Base-by-base conservation (phyloP, 106 monocot genomes). In the Hemerocallis citrina region DNA sequence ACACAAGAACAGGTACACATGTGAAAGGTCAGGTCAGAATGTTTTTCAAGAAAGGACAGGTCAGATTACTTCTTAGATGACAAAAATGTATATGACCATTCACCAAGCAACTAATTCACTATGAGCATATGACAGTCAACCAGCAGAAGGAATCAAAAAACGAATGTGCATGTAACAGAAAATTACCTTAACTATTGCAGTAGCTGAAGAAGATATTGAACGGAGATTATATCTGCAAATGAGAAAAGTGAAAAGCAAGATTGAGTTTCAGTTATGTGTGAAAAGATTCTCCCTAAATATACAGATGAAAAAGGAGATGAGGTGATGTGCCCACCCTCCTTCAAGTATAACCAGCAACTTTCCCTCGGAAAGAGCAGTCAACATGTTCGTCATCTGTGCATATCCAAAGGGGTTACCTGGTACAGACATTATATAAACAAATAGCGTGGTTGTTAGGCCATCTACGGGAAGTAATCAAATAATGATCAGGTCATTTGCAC, bases 351-450 rank as follows among this genome's bases (percentile, higher is more conserved):
- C 95, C 52, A 96, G 65, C 44, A 96, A 66, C 59, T 77, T 83
- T 47, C 90, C 86, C 11, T 77, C 33, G 34, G 86, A 86, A 13
- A 84, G 38, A 64, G 42, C n/a, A 74, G 63, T 72, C 65, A 96
- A 64, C 95, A 96, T 87, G 70, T 84, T 34, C 27, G 95, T 74
- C 95, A 96, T 90, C 65, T 69, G 73, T 34, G 90, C 90, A 79
- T 84, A 91, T 45, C 95, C 95, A 72, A 61, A 72, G 95, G 95
- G 17, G 95, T 90, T 25, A 96, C 90, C 94, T 94, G 55, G 6
- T 29, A 74, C 3, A 56, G 42, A 23, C 20, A 39, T 40, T 34
- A 42, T 39, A 57, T 36, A 11, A 57, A 54, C 27, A 1, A 34
- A 33, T 13, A 29, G 33, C 17, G 17, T 33, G 57, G 27, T 1